Evolutionary conservation across 2,329 filamentous ascomycete genomes (phyloP).

Genomic region (Clonostachys solani): DNA sequence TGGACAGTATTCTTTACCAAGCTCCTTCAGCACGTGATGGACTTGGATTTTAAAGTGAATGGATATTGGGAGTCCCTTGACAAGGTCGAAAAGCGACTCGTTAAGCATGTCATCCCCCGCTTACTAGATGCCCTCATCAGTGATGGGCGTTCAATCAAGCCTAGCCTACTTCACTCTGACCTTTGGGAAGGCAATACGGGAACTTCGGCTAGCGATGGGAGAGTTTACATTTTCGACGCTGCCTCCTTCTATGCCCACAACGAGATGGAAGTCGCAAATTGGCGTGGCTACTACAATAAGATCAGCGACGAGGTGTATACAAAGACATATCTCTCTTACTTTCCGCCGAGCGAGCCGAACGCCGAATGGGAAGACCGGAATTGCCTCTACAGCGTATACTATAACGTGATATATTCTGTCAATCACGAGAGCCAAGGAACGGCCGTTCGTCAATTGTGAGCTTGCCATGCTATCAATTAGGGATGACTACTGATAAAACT

Average conservation of each 20-base stretch:
- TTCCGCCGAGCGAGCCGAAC: not conserved
- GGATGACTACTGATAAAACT: too few species aligned
- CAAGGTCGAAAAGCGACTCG: constrained; percentile 5
- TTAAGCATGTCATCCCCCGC: constrained; percentile 19
- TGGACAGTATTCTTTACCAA: constrained; percentile 25
- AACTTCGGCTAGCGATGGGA: constrained; percentile 16
- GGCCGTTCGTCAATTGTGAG: too few species aligned
- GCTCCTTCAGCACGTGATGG: not conserved
- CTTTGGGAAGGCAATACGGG: constrained; percentile 34
- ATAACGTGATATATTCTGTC: not conserved
- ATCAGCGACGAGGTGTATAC: not conserved
- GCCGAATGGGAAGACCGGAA: not conserved
- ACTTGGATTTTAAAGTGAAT: not conserved
- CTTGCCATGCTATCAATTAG: too few species aligned
- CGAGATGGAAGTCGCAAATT: constrained; percentile 14
- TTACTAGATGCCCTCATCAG: constrained; percentile 18
- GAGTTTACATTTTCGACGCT: constrained; percentile 31
- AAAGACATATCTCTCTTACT: not conserved
- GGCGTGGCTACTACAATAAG: constrained; percentile 2
- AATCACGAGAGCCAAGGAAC: not conserved
- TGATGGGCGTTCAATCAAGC: constrained; percentile 20
- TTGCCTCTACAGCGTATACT: not conserved
- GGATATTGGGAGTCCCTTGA: constrained; percentile 7
- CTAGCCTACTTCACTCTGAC: constrained; percentile 37
- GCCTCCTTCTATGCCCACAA: constrained; percentile 35